Evolutionary conservation across 129 eudicot genomes (phyloP), one percentile per base, ranked within the genome.

Genomic region (Flaveria linearis): DNA sequence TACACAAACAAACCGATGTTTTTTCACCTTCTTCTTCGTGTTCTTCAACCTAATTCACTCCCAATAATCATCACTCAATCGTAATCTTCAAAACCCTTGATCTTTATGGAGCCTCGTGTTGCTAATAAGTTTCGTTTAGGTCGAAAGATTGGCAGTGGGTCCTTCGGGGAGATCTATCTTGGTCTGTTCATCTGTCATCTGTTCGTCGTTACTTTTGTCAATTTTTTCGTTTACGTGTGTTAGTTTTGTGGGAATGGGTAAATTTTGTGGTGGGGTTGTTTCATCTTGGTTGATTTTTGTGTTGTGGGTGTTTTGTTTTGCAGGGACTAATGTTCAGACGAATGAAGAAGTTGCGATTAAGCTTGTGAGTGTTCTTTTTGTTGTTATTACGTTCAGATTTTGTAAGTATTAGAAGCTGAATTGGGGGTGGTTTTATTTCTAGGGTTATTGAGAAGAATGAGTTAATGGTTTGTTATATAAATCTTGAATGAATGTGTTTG

Each of bases 301-400:
- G 76, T 49, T 75, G 61, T 9, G 12, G 50, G 70, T 58, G 75
- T 45, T 55, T 73, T 71, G 60, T 33, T 30, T 76, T 79, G 33
- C 83, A 93, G 98, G 98, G 67, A 93, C 97, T 77, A 88, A 93
- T 85, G 84, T 88, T 60, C 97, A 92, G 93, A 92, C 91, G 11
- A 92, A 87, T 79, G 97, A 92, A 78, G 98, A 92, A 84, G 92
- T 93, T 61, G 98, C 98, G 41, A 93, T 93, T 86, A 93, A 93
- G 91, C 92, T 90, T 36, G 96, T 93, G 67, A 88, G 96, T 92
- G 8, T 53, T 67, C 15, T 30, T 14, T 63, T 30, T 4, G 14
- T 61, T 4, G 28, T 51, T 28, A 12, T 5, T 15, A 33, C 0
- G 12, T 10, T 10, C 12, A 14, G 14, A 66, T n/a, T 80, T 66